Evolutionary conservation across 2,329 filamentous ascomycete species (phyloP).

Genomic region (Neospermospora avenae): DNA sequence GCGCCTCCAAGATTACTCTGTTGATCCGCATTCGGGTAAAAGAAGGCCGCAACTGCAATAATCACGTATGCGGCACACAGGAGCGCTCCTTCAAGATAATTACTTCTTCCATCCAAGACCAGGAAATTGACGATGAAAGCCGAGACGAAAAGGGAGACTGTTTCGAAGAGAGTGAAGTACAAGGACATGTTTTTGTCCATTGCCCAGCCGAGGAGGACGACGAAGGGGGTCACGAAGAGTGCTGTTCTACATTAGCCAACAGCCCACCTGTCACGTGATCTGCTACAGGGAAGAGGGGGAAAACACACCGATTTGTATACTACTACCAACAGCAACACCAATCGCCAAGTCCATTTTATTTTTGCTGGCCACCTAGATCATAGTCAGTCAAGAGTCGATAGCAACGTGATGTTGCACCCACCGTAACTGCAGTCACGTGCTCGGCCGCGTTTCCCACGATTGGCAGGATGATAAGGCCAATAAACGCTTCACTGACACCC

Average conservation of each 20-base stretch:
- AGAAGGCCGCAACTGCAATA: conserved; percentile 7
- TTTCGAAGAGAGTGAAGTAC: conserved; percentile 88
- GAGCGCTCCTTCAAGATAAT: conserved; percentile 78
- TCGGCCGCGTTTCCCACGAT: conserved; percentile 73
- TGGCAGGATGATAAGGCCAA: conserved; percentile 68
- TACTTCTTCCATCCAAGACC: conserved; percentile 79
- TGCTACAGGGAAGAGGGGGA: neutral
- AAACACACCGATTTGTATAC: conserved; percentile 63
- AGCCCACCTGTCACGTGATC: too few species aligned
- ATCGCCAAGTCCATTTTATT: conserved; percentile 77
- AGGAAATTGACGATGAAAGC: conserved; percentile 86
- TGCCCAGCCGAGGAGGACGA: conserved; percentile 70
- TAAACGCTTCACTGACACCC: conserved; percentile 60
- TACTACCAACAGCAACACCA: conserved; percentile 66
- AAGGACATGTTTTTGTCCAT: conserved; percentile 68
- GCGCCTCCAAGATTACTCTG: conserved; percentile 31
- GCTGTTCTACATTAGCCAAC: conserved; percentile 35
- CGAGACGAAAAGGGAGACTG: conserved; percentile 78
- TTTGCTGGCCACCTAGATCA: conserved; percentile 65
- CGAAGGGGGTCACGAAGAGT: conserved; percentile 65
- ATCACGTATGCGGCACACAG: conserved; percentile 35
- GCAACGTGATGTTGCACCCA: too few species aligned
- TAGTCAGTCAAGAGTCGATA: too few species aligned
- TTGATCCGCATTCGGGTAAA: conserved; percentile 7
- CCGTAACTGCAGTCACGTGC: conserved; percentile 68